phyloP scores from a whole-genome alignment of 2,329 filamentous ascomycete genomes.

The Bipolaris oryzae region DNA sequence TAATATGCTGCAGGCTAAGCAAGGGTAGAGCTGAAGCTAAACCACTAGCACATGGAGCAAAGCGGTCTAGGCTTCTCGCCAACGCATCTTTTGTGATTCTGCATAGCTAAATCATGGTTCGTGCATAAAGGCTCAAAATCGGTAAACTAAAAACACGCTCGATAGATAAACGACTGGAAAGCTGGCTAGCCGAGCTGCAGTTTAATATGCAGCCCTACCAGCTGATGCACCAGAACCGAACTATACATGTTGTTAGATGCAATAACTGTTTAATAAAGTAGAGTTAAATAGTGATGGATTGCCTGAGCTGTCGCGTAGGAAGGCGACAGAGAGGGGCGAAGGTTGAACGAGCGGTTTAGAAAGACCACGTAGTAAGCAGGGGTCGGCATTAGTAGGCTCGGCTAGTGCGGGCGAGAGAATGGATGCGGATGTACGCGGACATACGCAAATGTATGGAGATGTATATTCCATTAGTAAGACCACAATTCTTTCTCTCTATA shows the following conservation, averaged over 20 bases:
- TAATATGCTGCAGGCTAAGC: background rate
- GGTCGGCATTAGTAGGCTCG: no score
- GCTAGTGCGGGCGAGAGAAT: no score
- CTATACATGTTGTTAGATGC: background rate
- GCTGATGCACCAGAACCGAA: background rate
- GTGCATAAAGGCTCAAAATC: background rate
- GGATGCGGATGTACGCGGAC: no score
- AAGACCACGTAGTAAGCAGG: no score
- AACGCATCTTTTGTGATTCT: background rate
- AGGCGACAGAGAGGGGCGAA: background rate
- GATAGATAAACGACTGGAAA: background rate
- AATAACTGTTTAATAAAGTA: background rate
- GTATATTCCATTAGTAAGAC: no score
- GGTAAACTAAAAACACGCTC: background rate
- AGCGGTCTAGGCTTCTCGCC: background rate
- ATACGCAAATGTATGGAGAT: no score
- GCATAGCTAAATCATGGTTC: background rate
- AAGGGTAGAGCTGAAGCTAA: background rate
- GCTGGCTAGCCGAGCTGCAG: background rate
- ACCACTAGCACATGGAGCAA: background rate
- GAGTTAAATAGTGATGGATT: background rate
- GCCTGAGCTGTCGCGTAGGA: background rate
- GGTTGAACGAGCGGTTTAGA: no score
- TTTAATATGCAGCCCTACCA: background rate
- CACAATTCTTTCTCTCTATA: no score